These are phyloP conservation scores for Penicillium cosmopolitanum DNA, from an alignment of 495 filamentous ascomycete species.

Conservation along the genomic window DNA sequence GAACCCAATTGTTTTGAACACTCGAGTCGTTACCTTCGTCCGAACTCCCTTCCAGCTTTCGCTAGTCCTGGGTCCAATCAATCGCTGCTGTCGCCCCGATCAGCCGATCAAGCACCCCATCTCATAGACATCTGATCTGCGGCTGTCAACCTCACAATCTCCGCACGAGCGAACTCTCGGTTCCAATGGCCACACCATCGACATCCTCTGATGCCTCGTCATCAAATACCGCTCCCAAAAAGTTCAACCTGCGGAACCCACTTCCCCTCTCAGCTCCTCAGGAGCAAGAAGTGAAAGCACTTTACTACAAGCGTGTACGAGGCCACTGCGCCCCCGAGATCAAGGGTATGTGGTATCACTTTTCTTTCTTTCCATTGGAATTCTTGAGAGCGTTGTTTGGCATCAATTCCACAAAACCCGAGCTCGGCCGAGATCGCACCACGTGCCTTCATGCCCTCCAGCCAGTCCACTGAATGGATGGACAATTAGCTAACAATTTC, in stretches of 20 bases:
- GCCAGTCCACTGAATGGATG: neutral
- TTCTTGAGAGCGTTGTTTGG: neutral
- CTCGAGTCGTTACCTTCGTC: neutral
- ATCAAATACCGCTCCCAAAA: constrained; percentile 19
- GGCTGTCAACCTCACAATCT: constrained; percentile 21
- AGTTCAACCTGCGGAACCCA: constrained; percentile 69
- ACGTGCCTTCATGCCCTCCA: neutral
- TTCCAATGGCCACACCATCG: constrained; percentile 31
- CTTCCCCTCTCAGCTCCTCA: constrained; percentile 90
- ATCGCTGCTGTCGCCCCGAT: neutral
- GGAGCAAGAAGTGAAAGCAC: constrained; percentile 85
- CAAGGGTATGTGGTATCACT: constrained; percentile 60
- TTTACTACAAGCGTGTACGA: constrained; percentile 88
- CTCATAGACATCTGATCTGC: constrained; percentile 15
- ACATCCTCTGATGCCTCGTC: constrained; percentile 26
- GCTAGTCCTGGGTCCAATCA: neutral
- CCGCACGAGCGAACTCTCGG: constrained; percentile 17
- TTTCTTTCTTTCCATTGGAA: neutral
- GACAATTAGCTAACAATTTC: constrained; percentile 10
- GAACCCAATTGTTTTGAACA: constrained; percentile 8
- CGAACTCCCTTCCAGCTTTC: neutral
- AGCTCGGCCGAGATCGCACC: constrained; percentile 3
- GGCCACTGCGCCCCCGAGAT: constrained; percentile 81
- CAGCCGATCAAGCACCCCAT: constrained; percentile 8
- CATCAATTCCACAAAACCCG: neutral